Base-by-base conservation (phyloP, 1,284 basidiomycete species). In the Ustilago vetiveriae region DNA sequence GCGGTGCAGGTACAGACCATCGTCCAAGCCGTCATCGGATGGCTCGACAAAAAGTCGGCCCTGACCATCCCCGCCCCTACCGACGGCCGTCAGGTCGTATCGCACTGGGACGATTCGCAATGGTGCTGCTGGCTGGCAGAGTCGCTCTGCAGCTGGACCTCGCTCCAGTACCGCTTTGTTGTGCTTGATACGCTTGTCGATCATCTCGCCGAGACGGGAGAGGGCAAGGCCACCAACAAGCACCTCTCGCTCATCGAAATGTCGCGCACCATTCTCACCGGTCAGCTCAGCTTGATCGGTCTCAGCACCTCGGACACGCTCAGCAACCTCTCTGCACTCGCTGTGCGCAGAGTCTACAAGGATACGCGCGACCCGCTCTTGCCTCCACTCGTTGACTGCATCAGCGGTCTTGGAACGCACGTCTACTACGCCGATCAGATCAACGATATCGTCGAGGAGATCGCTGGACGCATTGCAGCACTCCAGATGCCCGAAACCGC, bases 381-480 rank as follows among this genome's bases (percentile, higher is more conserved):
- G 8, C 86, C 89, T 0, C 83, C 87, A 2, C 83, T 95, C 35
- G 90, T 95, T 8, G 86, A 89, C 55, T 91, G 91, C 76, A 90
- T 96, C 52, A 86, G 91, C 6, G 90, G 92, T 0, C 85, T 98
- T 17, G 90, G 91, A 27, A 88, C 90, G 7, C 92, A 96, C 80
- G 88, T 95, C 52, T 95, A 96, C 84, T 97, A 98, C 81, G 90
- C 92, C 41, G 95, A 97, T 80, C 95, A 98, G 84, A 92, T 95
- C 64, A 92, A 92, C 79, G 94, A 97, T 82, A 88, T 97, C 48
- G 89, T 92, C 13, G 89, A 89, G 64, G 94, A 96, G 82, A 85
- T 95, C 24, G 88, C 92, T 36, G 87, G 87, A 56, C 88, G 92
- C 22, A 86, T 97, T n/a, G 84, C 87, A 5, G 84, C 86, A 0